Conservation (phyloP, 352 stramenopile genomes). For the Aphanomyces euteiches region DNA sequence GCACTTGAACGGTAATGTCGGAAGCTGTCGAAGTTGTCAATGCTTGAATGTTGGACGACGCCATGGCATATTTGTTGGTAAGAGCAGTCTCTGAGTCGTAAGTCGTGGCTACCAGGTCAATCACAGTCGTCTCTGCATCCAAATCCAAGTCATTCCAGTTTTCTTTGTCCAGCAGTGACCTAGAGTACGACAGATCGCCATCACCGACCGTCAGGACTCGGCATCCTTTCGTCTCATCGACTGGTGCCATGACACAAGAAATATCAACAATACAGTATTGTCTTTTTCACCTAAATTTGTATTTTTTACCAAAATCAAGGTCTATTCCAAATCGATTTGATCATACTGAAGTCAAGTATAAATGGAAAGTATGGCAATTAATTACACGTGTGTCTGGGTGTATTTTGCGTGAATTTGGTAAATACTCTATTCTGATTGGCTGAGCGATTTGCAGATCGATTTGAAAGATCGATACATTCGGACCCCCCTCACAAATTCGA, state of each 20-base stretch:
- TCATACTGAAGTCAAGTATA: too few species aligned
- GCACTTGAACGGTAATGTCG: slow-evolving; percentile 44
- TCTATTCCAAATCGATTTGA: too few species aligned
- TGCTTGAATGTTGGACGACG: slow-evolving; percentile 28
- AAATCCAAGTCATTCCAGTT: slow-evolving; percentile 26
- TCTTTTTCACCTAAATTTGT: too few species aligned
- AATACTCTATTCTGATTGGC: too few species aligned
- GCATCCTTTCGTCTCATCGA: not conserved
- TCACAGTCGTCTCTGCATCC: not conserved
- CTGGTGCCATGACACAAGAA: not conserved
- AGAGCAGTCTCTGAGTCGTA: slow-evolving; percentile 65
- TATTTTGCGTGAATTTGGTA: too few species aligned
- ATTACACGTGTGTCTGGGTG: too few species aligned
- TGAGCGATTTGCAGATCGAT: too few species aligned
- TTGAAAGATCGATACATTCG: too few species aligned
- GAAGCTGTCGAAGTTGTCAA: slow-evolving; percentile 43
- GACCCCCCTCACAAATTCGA: too few species aligned
- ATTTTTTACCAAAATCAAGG: too few species aligned
- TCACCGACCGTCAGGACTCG: slow-evolving; percentile 25
- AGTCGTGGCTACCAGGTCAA: slow-evolving; percentile 51
- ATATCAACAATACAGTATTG: too few species aligned
- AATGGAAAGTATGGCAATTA: too few species aligned
- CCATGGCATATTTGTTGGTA: slow-evolving; percentile 49
- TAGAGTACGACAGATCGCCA: slow-evolving; percentile 28
- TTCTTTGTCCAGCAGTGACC: slow-evolving; percentile 8